A percentile compares a stretch with the other conserved stretches of the same genome.
phyloP scores from a whole-genome alignment of 2,329 filamentous ascomycete species.

The Pseudogymnoascus sp. region DNA sequence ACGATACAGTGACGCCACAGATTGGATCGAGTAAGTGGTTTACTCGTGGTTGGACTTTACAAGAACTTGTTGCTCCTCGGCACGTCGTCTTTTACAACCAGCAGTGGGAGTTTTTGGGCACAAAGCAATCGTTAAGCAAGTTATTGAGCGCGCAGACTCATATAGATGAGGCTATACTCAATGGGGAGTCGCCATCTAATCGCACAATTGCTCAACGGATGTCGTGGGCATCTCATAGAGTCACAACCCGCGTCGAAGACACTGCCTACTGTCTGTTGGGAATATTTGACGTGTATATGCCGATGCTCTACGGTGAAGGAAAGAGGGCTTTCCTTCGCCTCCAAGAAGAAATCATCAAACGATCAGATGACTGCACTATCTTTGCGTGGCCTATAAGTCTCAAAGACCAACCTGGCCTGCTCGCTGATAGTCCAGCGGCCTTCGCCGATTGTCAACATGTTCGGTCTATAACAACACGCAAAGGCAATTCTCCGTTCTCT shows the following conservation, averaged over 20 bases:
- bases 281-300: no score
- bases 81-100: slow-evolving; percentile 24
- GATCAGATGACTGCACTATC: slow-evolving; percentile 25
- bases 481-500: background rate
- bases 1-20: slow-evolving; percentile 3
- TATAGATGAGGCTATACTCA: slow-evolving; percentile 24
- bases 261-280: no score
- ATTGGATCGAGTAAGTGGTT: background rate
- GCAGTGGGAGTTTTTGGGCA: slow-evolving; percentile 37
- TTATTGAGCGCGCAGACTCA: slow-evolving; percentile 36
- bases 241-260: slow-evolving; percentile 14
- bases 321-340: no score
- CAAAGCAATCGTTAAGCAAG: slow-evolving; percentile 34
- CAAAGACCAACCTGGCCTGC: background rate
- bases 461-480: background rate
- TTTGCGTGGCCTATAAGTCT: background rate
- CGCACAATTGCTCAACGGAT: slow-evolving; percentile 20
- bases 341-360: no score
- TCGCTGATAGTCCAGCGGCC: background rate
- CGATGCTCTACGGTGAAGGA: no score
- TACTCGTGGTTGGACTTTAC: slow-evolving; percentile 10
- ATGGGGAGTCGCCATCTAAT: slow-evolving; percentile 22
- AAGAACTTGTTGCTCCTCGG: slow-evolving; percentile 16
- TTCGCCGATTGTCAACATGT: background rate
- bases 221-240: slow-evolving; percentile 30